These are phyloP conservation scores for Calonectria montana DNA, from an alignment of 2,329 filamentous ascomycete genomes.

Conservation along the genomic window DNA sequence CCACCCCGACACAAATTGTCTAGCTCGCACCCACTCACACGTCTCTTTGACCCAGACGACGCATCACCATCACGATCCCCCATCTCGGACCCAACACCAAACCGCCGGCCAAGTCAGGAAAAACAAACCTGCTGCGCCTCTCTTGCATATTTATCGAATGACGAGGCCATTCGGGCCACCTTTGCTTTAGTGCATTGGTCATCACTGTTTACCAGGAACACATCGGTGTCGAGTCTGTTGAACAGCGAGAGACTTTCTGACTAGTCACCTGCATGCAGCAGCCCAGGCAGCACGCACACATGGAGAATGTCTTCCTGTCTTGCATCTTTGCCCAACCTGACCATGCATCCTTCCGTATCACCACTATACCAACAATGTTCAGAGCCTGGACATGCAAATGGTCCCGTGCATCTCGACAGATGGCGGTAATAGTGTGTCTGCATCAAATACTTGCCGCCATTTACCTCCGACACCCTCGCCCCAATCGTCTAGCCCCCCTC, in stretches of 20 bases:
- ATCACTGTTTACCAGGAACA: conserved; percentile 33
- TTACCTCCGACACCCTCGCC: conserved; percentile 21
- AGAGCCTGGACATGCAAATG: conserved; percentile 27
- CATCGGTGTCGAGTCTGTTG: conserved; percentile 27
- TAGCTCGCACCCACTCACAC: conserved; percentile 23
- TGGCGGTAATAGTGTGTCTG: conserved; percentile 26
- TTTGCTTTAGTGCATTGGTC: conserved; percentile 30
- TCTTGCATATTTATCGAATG: conserved; percentile 34
- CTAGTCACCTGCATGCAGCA: conserved; percentile 40
- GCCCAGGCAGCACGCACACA: conserved; percentile 38
- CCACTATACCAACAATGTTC: conserved; percentile 17
- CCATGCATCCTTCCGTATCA: conserved; percentile 35
- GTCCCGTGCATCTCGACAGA: conserved; percentile 22
- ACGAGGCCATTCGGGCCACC: conserved; percentile 31
- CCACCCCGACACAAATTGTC: conserved; percentile 13
- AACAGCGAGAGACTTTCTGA: conserved; percentile 32
- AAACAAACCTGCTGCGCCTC: conserved; percentile 30
- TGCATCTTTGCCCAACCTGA: conserved; percentile 33
- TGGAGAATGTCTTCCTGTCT: conserved; percentile 39
- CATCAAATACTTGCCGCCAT: conserved; percentile 30
- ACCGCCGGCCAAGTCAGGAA: conserved; percentile 21
- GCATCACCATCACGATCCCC: conserved; percentile 28
- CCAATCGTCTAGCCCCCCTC: conserved; percentile 11
- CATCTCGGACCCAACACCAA: conserved; percentile 14
- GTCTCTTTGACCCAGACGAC: conserved; percentile 26